These are phyloP conservation scores for Ceratocystis variospora DNA, from an alignment of 2,329 filamentous ascomycete species.

Conservation along the genomic window DNA sequence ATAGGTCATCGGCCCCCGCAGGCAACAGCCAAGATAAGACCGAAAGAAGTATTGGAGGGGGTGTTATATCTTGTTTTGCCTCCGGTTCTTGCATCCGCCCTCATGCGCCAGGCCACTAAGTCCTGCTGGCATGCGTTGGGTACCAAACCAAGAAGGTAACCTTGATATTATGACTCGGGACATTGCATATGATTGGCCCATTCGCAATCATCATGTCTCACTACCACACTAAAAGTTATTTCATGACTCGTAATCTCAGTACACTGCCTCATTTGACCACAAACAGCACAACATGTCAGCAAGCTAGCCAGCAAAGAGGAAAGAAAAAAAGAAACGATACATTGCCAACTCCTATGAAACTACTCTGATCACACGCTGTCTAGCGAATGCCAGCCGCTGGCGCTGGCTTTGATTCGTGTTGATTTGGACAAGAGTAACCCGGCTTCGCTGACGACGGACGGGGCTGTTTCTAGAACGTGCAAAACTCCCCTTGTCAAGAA, in stretches of 20 bases:
- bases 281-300: neutral
- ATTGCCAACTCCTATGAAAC: slow-evolving; percentile 1
- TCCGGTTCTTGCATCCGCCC: too few relatives aligned
- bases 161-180: too few relatives aligned
- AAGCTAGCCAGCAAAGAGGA: neutral
- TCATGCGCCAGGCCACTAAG: too few relatives aligned
- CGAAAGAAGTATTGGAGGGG: too few relatives aligned
- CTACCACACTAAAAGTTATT: neutral
- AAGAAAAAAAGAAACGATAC: neutral
- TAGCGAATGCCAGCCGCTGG: slow-evolving; percentile 24
- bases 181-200: too few relatives aligned
- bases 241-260: neutral
- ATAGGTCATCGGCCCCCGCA: too few relatives aligned
- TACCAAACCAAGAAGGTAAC: too few relatives aligned
- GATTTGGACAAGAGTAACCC: slow-evolving; percentile 22
- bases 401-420: slow-evolving; percentile 20
- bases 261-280: neutral
- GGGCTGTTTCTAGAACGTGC: neutral
- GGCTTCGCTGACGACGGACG: slow-evolving; percentile 23
- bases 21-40: too few relatives aligned
- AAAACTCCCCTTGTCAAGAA: neutral
- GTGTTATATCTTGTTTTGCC: too few relatives aligned
- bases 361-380: slow-evolving; percentile 22
- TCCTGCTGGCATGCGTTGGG: too few relatives aligned
- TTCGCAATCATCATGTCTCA: too few relatives aligned